Percentiles rank a stretch among this genome's conserved stretches.
phyloP scores from a whole-genome alignment of 164 flowering plant genomes.

The Chimonanthus praecox region DNA sequence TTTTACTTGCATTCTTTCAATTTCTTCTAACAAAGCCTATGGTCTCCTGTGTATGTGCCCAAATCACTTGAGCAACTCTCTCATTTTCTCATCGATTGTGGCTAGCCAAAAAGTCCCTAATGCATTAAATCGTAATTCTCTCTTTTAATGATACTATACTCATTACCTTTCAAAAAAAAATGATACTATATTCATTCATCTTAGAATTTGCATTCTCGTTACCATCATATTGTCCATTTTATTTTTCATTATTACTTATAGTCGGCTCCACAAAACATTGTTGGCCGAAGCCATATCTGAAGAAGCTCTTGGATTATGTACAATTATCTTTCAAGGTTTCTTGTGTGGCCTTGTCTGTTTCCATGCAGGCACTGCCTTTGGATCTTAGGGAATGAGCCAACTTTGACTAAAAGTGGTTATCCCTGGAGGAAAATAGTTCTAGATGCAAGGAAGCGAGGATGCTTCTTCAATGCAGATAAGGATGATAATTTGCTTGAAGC shows the following conservation, averaged over 20 bases:
- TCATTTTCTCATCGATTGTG: too few relatives aligned
- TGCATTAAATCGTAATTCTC: too few relatives aligned
- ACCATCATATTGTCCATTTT: background rate
- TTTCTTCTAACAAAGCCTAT: too few relatives aligned
- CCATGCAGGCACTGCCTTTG: conserved; percentile 46
- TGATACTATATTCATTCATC: background rate
- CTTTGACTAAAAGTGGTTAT: conserved; percentile 13
- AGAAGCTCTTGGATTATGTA: conserved; percentile 9
- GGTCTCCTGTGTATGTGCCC: too few relatives aligned
- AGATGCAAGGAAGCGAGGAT: conserved; percentile 20
- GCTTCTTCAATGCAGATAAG: conserved; percentile 17
- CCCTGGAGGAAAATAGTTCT: conserved; percentile 19
- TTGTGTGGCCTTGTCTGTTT: conserved; percentile 31
- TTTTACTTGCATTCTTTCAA: too few relatives aligned
- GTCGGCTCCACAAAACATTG: conserved; percentile 34
- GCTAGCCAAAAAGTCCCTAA: too few relatives aligned
- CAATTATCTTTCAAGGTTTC: conserved; percentile 7
- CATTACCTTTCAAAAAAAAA: too few relatives aligned
- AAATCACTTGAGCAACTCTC: too few relatives aligned
- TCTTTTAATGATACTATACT: background rate
- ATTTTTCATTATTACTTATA: conserved; percentile 34
- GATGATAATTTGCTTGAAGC: conserved; percentile 23
- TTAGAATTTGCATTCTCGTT: background rate
- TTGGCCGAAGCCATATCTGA: conserved; percentile 17
- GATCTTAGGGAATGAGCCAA: conserved; percentile 24